Evolutionary conservation across 495 filamentous ascomycete genomes (phyloP), one percentile per base, ranked within the genome.

Genomic region (Hyaloscypha variabilis): DNA sequence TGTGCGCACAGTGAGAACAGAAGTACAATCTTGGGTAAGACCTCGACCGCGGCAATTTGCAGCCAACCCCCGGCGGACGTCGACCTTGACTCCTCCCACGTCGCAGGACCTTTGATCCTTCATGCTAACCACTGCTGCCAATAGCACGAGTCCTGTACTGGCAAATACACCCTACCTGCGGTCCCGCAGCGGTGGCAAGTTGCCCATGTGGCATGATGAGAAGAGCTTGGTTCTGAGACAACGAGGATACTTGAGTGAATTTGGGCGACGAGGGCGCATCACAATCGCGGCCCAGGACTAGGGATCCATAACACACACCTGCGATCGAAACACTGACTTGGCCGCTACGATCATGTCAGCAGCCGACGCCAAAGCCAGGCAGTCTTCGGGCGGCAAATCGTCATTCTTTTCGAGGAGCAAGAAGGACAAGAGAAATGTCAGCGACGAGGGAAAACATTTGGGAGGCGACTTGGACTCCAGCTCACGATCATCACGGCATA

Each of bases 371-470:
- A 94, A 94, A 79, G 83, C 88, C 63, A 85, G 91, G 74, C 90
- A 93, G 80, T 91, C 90, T 58, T 93, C 92, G 60, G 87, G 87
- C 70, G 89, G 90, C 67, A 94, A 93, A 79, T 93, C 21, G 10
- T 54, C 90, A 58, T 94, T 97, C 82, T 95, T 95, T 76, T 87
- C 90, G 66, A 85, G 88, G 74, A 92, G 92, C 59, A 75, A 84
- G 79, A 75, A 78, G 75, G 77, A 92, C 93, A 68, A 91, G 50
- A 65, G 67, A 52, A 67, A 66, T 51, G 77, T 77, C 58, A 81
- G 82, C 64, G 82, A 87, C 69, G 87, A 87, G 17, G 69, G 64
- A 74, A 74, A 74, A 82, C 71, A 75, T 80, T 72, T 70, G 29
- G 70, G 64, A 54, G 81, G 81, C 63, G 84, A 77, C 72, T 81